Conservation (phyloP, 345 rosid species). For the Eucalyptus pauciflora region DNA sequence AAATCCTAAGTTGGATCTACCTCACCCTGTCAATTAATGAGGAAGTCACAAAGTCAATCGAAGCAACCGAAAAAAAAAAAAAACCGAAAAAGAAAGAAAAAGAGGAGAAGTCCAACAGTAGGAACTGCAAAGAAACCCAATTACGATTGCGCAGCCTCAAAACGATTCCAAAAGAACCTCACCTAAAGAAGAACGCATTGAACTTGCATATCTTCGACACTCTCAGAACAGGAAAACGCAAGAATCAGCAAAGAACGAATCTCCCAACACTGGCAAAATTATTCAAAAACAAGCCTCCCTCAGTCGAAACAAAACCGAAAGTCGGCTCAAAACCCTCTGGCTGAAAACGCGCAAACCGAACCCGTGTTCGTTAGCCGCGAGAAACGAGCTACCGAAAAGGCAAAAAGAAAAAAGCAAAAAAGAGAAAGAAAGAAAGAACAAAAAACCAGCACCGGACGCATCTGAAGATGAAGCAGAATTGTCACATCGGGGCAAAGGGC, state of each 20-base stretch:
- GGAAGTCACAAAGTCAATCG: background rate
- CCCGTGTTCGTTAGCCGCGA: background rate
- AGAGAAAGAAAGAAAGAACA: background rate
- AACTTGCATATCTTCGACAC: background rate
- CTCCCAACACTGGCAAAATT: background rate
- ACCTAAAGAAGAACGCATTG: background rate
- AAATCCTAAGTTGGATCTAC: background rate
- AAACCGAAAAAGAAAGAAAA: background rate
- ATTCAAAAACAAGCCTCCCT: background rate
- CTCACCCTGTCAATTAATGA: background rate
- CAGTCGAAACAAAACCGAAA: background rate
- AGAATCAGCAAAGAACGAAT: background rate
- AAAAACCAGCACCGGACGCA: background rate
- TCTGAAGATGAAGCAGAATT: background rate
- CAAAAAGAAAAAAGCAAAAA: background rate
- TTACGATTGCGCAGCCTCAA: background rate
- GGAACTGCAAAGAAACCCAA: background rate
- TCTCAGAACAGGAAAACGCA: background rate
- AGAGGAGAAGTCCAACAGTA: background rate
- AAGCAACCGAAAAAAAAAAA: background rate
- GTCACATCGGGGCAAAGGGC: background rate
- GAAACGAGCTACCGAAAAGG: background rate
- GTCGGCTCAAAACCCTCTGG: background rate
- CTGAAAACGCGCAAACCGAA: background rate
- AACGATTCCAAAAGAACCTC: background rate